A percentile compares a stretch with the other conserved stretches of the same genome.
These are phyloP conservation scores for Coemansia guatemalensis DNA, from an alignment of 192 early-diverging fungal species.

Conservation along the genomic window DNA sequence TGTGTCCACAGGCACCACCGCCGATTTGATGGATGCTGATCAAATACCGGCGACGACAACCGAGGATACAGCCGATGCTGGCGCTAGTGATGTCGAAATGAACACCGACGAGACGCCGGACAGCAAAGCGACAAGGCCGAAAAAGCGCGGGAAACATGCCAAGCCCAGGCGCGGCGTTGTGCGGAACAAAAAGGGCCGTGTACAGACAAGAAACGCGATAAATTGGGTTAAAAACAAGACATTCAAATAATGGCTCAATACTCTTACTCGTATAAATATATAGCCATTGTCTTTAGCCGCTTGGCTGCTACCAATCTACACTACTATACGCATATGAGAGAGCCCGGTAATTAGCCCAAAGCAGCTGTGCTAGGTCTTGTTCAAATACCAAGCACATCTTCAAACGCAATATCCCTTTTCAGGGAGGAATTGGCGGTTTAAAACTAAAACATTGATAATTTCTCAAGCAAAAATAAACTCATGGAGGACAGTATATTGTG, in stretches of 20 bases:
- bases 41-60: neutral
- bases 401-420: too few species aligned
- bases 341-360: too few species aligned
- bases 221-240: slow-evolving; percentile 33
- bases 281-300: too few species aligned
- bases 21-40: slow-evolving; percentile 12
- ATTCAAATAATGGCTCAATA: slow-evolving; percentile 27
- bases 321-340: too few species aligned
- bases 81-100: slow-evolving; percentile 4
- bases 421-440: too few species aligned
- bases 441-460: too few species aligned
- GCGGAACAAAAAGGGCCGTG: slow-evolving; percentile 40
- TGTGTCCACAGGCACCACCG: slow-evolving; percentile 11
- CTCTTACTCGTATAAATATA: too few species aligned
- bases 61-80: slow-evolving; percentile 6
- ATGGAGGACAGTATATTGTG: too few species aligned
- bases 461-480: too few species aligned
- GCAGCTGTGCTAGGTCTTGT: too few species aligned
- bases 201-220: slow-evolving; percentile 18
- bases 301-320: too few species aligned
- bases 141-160: slow-evolving; percentile 14
- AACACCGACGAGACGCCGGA: slow-evolving; percentile 2
- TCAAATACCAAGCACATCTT: too few species aligned
- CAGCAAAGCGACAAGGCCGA: slow-evolving; percentile 2
- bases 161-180: slow-evolving; percentile 8